These are phyloP conservation scores for Geotrichum reessii DNA, from an alignment of 1,139 yeast species.

Conservation along the genomic window DNA sequence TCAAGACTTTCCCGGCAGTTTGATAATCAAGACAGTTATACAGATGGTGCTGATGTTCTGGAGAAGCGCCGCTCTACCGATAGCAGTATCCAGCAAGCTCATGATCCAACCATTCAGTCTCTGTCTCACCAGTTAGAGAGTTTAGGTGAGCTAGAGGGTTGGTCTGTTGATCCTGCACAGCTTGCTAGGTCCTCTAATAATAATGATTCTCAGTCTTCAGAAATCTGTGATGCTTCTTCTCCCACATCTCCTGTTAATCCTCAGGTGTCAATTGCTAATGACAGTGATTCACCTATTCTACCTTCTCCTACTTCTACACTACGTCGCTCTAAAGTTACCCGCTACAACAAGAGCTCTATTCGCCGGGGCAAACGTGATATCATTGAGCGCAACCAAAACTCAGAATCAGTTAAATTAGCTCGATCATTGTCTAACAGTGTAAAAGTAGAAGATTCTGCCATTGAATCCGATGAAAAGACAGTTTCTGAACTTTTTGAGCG, in stretches of 20 bases:
- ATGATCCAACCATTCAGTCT: constrained; percentile 26
- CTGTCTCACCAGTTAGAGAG: constrained; percentile 30
- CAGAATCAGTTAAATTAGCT: background rate
- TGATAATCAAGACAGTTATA: constrained; percentile 33
- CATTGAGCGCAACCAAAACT: constrained; percentile 1
- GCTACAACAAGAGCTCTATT: constrained; percentile 26
- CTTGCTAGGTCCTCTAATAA: constrained; percentile 27
- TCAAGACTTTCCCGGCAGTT: constrained; percentile 39
- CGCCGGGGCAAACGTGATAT: constrained; percentile 21
- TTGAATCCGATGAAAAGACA: background rate
- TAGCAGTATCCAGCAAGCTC: constrained; percentile 22
- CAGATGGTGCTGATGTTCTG: constrained; percentile 39
- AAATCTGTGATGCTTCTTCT: constrained; percentile 6
- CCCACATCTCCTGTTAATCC: constrained; percentile 15
- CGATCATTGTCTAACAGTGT: background rate
- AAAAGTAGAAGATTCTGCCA: background rate
- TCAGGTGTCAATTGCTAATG: constrained; percentile 24
- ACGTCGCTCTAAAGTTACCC: constrained; percentile 29
- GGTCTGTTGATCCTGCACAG: constrained; percentile 33
- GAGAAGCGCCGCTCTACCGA: constrained; percentile 26
- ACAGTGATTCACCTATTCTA: constrained; percentile 30
- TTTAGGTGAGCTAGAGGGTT: constrained; percentile 33
- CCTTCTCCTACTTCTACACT: constrained; percentile 30
- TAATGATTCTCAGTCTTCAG: constrained; percentile 5
- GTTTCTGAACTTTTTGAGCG: background rate